Percentiles rank a stretch among this genome's conserved stretches.
These are phyloP conservation scores for Bryoglossum gracile DNA, from an alignment of 495 filamentous ascomycete genomes.

Conservation along the genomic window DNA sequence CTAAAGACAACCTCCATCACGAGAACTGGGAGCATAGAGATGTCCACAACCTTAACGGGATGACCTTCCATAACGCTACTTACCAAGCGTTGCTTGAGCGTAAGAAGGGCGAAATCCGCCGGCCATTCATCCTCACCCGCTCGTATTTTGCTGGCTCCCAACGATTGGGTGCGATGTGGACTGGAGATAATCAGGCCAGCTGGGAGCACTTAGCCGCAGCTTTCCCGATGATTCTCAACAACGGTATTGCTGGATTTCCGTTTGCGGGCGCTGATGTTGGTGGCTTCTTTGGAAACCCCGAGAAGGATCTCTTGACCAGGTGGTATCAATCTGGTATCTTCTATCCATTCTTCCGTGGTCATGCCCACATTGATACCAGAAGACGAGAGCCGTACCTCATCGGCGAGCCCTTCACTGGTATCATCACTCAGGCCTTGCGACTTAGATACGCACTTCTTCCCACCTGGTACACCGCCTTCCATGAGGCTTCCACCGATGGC, in stretches of 20 bases:
- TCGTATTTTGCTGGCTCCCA: constrained; percentile 88
- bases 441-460: constrained; percentile 86
- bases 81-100: constrained; percentile 74
- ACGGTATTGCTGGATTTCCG: constrained; percentile 87
- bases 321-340: constrained; percentile 98
- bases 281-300: constrained; percentile 95
- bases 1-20: constrained; percentile 90
- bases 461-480: constrained; percentile 95
- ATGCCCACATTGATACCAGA: constrained; percentile 93
- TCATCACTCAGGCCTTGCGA: constrained; percentile 81
- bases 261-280: constrained; percentile 95
- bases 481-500: constrained; percentile 73
- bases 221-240: constrained; percentile 86
- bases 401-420: constrained; percentile 74
- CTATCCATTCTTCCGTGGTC: constrained; percentile 98
- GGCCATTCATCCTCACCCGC: constrained; percentile 88
- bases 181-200: constrained; percentile 87
- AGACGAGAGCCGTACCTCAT: constrained; percentile 88
- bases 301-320: constrained; percentile 78
- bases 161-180: constrained; percentile 93
- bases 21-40: constrained; percentile 96
- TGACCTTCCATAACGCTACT: constrained; percentile 91
- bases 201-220: constrained; percentile 86
- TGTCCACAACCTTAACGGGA: constrained; percentile 88
- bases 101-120: constrained; percentile 68